A percentile compares a stretch with the other conserved stretches of the same genome.
Conservation (phyloP, 192 early-diverging fungal species). For the Umbelopsis ramanniana region DNA sequence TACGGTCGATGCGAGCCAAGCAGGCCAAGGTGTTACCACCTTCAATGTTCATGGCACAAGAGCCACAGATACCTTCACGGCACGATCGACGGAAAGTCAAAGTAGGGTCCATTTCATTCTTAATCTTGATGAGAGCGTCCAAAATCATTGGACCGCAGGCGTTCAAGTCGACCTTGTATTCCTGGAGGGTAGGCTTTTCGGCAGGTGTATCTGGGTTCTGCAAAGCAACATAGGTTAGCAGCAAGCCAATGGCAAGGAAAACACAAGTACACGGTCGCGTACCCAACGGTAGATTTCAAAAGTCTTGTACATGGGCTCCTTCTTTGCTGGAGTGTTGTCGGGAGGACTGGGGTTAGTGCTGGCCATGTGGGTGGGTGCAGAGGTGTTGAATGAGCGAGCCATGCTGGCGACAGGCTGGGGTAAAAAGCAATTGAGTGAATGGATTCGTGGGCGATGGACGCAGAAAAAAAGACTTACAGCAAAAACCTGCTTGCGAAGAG, state of each 20-base stretch:
- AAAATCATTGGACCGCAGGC: slow-evolving; percentile 95
- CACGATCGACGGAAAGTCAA: slow-evolving; percentile 95
- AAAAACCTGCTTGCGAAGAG: slow-evolving; percentile 4
- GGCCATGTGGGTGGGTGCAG: slow-evolving; percentile 45
- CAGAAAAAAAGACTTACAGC: slow-evolving; percentile 9
- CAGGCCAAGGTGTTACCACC: slow-evolving; percentile 96
- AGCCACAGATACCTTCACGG: slow-evolving; percentile 97
- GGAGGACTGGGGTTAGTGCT: slow-evolving; percentile 11
- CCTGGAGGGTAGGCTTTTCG: slow-evolving; percentile 86
- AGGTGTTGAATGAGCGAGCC: slow-evolving; percentile 52
- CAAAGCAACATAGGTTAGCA: background rate
- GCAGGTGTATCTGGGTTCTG: slow-evolving; percentile 89
- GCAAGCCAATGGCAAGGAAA: no score
- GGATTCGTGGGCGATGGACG: no score
- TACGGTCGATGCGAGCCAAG: slow-evolving; percentile 83
- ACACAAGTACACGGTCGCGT: slow-evolving; percentile 23
- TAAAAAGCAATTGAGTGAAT: background rate
- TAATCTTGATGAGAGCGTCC: slow-evolving; percentile 96
- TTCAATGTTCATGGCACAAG: slow-evolving; percentile 98
- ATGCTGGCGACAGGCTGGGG: slow-evolving; percentile 20
- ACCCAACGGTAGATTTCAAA: slow-evolving; percentile 98
- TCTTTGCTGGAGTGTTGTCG: slow-evolving; percentile 40
- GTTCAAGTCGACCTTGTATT: slow-evolving; percentile 91
- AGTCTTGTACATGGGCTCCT: slow-evolving; percentile 76
- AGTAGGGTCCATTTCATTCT: slow-evolving; percentile 94